Percentiles rank a stretch among this genome's conserved stretches.
Evolutionary conservation across 1,284 basidiomycete genomes (phyloP).

Genomic region (Dichomitus squalens): DNA sequence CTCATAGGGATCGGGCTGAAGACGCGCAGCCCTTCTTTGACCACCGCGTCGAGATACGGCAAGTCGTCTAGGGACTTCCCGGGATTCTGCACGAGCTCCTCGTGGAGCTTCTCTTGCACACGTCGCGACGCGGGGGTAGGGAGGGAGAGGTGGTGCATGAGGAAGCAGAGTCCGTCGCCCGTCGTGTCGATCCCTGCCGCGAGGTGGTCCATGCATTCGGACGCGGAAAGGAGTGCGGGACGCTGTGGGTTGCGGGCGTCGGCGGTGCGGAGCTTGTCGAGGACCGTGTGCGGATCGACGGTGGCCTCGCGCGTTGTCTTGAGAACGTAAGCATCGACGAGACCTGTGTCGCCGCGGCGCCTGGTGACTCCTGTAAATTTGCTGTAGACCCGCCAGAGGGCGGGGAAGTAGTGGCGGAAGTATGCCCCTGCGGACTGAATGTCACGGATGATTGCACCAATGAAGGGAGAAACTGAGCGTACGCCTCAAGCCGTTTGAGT

Average conservation of each 20-base stretch:
- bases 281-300: constrained; percentile 21
- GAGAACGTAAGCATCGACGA: constrained; percentile 16
- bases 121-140: constrained; percentile 15
- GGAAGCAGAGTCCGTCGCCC: constrained; percentile 30
- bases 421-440: too few relatives aligned
- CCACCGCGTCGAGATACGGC: constrained; percentile 87
- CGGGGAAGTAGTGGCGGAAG: not conserved
- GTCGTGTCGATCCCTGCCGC: constrained; percentile 31
- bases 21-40: constrained; percentile 89
- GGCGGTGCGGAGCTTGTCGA: constrained; percentile 20
- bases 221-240: not conserved
- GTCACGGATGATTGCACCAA: too few relatives aligned
- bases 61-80: constrained; percentile 69
- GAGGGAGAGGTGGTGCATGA: constrained; percentile 29
- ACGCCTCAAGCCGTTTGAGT: too few relatives aligned
- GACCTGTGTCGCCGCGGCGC: not conserved
- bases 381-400: constrained; percentile 3
- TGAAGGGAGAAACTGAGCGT: too few relatives aligned
- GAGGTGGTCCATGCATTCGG: constrained; percentile 10
- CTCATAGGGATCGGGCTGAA: constrained; percentile 93
- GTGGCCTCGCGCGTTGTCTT: constrained; percentile 4
- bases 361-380: constrained; percentile 2
- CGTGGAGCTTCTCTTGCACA: constrained; percentile 24
- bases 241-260: not conserved
- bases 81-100: constrained; percentile 20